Evolutionary conservation across 2,329 filamentous ascomycete genomes (phyloP).

Genomic region (Phialocephala subalpina): DNA sequence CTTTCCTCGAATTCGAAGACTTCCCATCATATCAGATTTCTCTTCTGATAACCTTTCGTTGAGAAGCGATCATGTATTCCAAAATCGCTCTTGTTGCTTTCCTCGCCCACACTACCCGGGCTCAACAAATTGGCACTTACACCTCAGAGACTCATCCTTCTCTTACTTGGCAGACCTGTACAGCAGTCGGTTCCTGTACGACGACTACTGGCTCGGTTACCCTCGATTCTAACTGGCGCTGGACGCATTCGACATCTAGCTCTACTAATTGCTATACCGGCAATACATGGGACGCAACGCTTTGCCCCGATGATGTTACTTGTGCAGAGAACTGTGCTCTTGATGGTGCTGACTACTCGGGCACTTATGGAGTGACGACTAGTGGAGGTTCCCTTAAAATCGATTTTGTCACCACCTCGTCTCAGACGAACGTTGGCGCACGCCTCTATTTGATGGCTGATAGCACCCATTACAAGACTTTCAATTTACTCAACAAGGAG

Average conservation of each 20-base stretch:
- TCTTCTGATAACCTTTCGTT: too few species aligned
- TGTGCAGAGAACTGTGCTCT: constrained; percentile 60
- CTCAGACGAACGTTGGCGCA: constrained; percentile 55
- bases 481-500: constrained; percentile 71
- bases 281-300: constrained; percentile 50
- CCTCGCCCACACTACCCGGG: constrained; percentile 50
- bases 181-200: constrained; percentile 52
- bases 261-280: constrained; percentile 49
- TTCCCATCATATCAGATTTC: too few species aligned
- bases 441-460: constrained; percentile 69
- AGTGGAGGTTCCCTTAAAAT: constrained; percentile 59
- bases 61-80: constrained; percentile 30
- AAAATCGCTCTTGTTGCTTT: constrained; percentile 49
- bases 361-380: constrained; percentile 61
- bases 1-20: too few species aligned
- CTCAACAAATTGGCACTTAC: constrained; percentile 56
- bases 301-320: constrained; percentile 51
- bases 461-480: constrained; percentile 67
- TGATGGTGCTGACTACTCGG: constrained; percentile 60
- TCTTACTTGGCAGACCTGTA: constrained; percentile 59
- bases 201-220: constrained; percentile 55
- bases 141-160: constrained; percentile 58
- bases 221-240: constrained; percentile 65
- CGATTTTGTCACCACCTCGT: constrained; percentile 59
- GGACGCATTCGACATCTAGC: constrained; percentile 55